Percentiles rank a stretch among this genome's conserved stretches.
Conservation (phyloP, 805 yeast species). For the Starmerella vitae region DNA sequence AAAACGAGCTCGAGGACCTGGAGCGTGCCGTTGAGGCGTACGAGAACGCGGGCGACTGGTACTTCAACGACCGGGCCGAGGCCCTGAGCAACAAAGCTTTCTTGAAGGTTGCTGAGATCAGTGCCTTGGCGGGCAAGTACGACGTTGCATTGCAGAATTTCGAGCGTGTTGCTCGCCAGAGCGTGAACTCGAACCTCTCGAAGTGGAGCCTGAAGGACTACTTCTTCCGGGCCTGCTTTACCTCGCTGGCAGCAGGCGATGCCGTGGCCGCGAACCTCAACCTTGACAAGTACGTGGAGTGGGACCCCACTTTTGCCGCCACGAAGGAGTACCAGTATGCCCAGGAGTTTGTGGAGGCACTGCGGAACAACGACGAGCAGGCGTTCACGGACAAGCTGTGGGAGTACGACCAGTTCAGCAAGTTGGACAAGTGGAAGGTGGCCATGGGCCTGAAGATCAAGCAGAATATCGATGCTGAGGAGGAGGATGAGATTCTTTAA, state of each 20-base stretch:
- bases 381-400: conserved; percentile 57
- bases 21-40: conserved; percentile 61
- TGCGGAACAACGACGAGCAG: conserved; percentile 68
- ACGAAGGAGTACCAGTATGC: conserved; percentile 62
- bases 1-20: conserved; percentile 53
- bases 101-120: conserved; percentile 77
- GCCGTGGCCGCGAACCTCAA: conserved; percentile 72
- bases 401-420: conserved; percentile 75
- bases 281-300: conserved; percentile 44
- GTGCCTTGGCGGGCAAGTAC: conserved; percentile 64
- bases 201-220: conserved; percentile 92
- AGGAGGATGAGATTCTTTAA: conserved; percentile 46
- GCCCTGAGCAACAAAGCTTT: conserved; percentile 81
- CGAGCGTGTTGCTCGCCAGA: conserved; percentile 63
- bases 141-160: conserved; percentile 61
- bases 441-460: conserved; percentile 71
- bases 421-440: conserved; percentile 85
- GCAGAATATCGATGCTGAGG: conserved; percentile 45
- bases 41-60: conserved; percentile 95
- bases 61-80: conserved; percentile 80
- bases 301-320: conserved; percentile 57
- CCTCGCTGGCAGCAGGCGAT: conserved; percentile 73
- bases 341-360: conserved; percentile 54
- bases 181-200: conserved; percentile 58
- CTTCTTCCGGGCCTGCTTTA: conserved; percentile 67